Percentiles rank a stretch among this genome's conserved stretches.
These are phyloP conservation scores for Russula foetens DNA, from an alignment of 768 basidiomycete genomes.

Conservation along the genomic window DNA sequence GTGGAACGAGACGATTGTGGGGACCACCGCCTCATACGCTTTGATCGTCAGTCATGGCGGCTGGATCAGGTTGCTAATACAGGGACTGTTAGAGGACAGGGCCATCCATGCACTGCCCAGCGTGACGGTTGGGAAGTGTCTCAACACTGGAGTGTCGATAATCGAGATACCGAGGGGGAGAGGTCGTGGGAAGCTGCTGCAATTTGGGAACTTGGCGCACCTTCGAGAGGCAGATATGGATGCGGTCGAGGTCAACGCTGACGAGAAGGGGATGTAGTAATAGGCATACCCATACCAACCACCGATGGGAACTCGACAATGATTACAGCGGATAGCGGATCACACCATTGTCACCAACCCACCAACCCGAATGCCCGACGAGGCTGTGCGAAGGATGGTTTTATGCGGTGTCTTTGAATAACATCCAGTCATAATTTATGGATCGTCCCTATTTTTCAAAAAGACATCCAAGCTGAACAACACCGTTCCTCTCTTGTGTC, in stretches of 20 bases:
- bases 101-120: constrained; percentile 31
- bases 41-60: constrained; percentile 64
- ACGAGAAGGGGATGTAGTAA: too few relatives aligned
- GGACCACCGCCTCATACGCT: constrained; percentile 22
- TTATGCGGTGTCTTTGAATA: too few relatives aligned
- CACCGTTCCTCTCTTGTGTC: too few relatives aligned
- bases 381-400: background rate
- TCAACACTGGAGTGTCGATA: constrained; percentile 51
- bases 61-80: constrained; percentile 47
- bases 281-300: too few relatives aligned
- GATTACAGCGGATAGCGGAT: too few relatives aligned
- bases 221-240: constrained; percentile 30
- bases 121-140: constrained; percentile 29
- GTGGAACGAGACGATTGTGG: constrained; percentile 47
- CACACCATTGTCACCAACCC: too few relatives aligned
- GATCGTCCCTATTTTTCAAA: too few relatives aligned
- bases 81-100: constrained; percentile 36
- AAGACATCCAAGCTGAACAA: too few relatives aligned
- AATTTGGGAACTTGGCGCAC: constrained; percentile 51
- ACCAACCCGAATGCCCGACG: too few relatives aligned
- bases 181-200: constrained; percentile 35
- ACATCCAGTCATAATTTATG: too few relatives aligned
- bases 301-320: too few relatives aligned
- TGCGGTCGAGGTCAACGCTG: constrained; percentile 35
- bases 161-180: constrained; percentile 40